Evolutionary conservation across 441 rosid genomes (phyloP).

Genomic region (Gossypium schwendimanii): DNA sequence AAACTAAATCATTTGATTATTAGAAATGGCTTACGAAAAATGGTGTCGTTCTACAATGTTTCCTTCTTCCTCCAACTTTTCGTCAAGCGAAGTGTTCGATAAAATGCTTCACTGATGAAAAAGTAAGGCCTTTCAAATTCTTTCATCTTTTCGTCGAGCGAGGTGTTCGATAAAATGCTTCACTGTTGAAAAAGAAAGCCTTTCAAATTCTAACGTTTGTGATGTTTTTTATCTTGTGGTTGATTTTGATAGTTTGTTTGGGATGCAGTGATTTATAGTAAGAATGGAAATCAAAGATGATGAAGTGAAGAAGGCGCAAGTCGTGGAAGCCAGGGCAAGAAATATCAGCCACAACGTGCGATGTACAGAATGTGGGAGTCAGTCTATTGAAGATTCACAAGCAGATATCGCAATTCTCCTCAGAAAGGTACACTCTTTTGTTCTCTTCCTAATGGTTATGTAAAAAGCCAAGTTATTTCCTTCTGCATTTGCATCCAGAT

Average conservation of each 20-base stretch:
- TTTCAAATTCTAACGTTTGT: background rate
- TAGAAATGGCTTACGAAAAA: background rate
- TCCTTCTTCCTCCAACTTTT: background rate
- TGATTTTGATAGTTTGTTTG: background rate
- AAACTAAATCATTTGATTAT: background rate
- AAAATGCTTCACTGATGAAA: slow-evolving; percentile 19
- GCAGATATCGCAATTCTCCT: slow-evolving; percentile 91
- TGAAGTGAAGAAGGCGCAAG: slow-evolving; percentile 53
- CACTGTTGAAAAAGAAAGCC: background rate
- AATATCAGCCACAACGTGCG: slow-evolving; percentile 88
- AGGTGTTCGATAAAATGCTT: slow-evolving; percentile 33
- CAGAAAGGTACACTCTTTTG: slow-evolving; percentile 44
- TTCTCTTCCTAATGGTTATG: slow-evolving; percentile 8
- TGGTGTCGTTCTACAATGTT: background rate
- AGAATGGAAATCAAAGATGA: slow-evolving; percentile 55
- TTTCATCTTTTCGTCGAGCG: background rate
- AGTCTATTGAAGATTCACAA: slow-evolving; percentile 96
- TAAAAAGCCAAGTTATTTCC: background rate
- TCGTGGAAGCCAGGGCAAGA: slow-evolving; percentile 79
- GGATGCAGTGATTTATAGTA: background rate
- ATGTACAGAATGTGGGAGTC: slow-evolving; percentile 94
- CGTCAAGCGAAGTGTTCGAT: no score
- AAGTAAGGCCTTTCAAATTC: background rate
- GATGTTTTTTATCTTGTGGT: background rate
- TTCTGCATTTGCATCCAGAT: background rate